phyloP scores from a whole-genome alignment of 2,329 filamentous ascomycete genomes.

The Rosellinia necatrix region DNA sequence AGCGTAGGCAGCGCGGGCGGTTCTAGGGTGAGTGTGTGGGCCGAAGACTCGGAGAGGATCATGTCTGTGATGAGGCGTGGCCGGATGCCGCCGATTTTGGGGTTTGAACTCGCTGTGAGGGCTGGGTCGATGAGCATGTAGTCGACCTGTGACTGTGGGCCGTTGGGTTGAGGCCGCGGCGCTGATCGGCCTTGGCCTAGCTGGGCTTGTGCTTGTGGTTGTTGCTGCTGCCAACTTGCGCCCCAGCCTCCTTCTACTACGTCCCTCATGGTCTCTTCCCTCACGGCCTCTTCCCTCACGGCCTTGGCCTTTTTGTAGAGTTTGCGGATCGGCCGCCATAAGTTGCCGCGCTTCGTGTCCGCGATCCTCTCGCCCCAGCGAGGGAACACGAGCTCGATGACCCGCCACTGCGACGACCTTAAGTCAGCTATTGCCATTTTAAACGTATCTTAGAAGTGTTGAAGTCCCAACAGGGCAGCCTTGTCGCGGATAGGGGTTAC shows the following conservation, averaged over 20 bases:
- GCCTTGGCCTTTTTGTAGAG: conserved; percentile 54
- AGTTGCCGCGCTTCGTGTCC: conserved; percentile 52
- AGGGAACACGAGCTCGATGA: conserved; percentile 52
- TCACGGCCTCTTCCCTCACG: conserved; percentile 42
- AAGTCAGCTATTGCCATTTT: not conserved
- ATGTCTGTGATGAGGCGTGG: conserved; percentile 18
- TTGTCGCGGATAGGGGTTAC: too few species aligned
- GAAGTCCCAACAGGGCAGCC: too few species aligned
- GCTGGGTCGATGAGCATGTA: conserved; percentile 21
- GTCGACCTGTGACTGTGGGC: conserved; percentile 7
- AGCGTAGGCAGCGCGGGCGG: conserved; percentile 4
- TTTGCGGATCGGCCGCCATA: conserved; percentile 61
- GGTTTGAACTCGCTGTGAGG: not conserved
- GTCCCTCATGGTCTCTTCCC: not conserved
- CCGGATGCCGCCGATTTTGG: not conserved
- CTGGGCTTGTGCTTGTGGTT: not conserved
- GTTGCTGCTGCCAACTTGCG: not conserved
- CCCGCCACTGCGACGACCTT: conserved; percentile 44
- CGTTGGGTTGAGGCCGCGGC: not conserved
- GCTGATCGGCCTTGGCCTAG: too few species aligned
- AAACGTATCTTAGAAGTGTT: too few species aligned
- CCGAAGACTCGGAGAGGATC: conserved; percentile 18
- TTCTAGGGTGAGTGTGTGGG: conserved; percentile 1
- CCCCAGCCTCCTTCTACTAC: too few species aligned
- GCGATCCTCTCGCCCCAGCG: conserved; percentile 52